Evolutionary conservation across 2,329 filamentous ascomycete species (phyloP).

Genomic region (Talaromyces sp.): DNA sequence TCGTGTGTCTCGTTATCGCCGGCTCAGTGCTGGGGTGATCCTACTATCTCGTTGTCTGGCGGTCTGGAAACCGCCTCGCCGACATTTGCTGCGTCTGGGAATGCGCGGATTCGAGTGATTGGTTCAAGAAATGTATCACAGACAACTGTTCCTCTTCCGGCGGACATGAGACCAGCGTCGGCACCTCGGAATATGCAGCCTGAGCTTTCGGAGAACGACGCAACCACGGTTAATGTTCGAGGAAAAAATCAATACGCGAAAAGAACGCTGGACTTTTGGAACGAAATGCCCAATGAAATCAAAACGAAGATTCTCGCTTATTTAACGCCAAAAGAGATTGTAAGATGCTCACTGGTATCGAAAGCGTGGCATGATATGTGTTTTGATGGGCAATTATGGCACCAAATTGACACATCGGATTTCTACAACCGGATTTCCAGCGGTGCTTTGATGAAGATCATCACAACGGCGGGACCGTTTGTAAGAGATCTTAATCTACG

Average conservation of each 20-base stretch:
- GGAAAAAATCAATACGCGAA: constrained; percentile 26
- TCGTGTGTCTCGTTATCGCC: constrained; percentile 62
- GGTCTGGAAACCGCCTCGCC: constrained; percentile 49
- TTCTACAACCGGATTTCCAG: constrained; percentile 87
- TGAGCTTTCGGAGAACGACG: constrained; percentile 25
- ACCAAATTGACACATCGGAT: constrained; percentile 73
- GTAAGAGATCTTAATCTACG: constrained; percentile 85
- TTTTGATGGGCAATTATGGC: constrained; percentile 94
- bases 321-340: constrained; percentile 74
- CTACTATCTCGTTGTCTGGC: constrained; percentile 54
- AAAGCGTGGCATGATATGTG: constrained; percentile 77
- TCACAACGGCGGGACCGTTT: constrained; percentile 81
- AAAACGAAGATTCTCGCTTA: constrained; percentile 73
- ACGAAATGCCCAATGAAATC: constrained; percentile 75
- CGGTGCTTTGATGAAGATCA: constrained; percentile 77
- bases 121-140: constrained; percentile 34
- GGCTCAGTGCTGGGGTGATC: constrained; percentile 54
- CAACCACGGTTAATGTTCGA: constrained; percentile 27
- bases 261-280: constrained; percentile 67
- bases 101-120: constrained; percentile 55
- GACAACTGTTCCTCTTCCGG: constrained; percentile 61
- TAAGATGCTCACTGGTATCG: constrained; percentile 72
- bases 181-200: constrained; percentile 39
- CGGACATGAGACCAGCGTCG: constrained; percentile 52
- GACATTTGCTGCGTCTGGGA: constrained; percentile 46